Percentiles rank a stretch among this genome's conserved stretches.
phyloP scores from a whole-genome alignment of 257 asterid species.

The Scutellaria baicalensis region DNA sequence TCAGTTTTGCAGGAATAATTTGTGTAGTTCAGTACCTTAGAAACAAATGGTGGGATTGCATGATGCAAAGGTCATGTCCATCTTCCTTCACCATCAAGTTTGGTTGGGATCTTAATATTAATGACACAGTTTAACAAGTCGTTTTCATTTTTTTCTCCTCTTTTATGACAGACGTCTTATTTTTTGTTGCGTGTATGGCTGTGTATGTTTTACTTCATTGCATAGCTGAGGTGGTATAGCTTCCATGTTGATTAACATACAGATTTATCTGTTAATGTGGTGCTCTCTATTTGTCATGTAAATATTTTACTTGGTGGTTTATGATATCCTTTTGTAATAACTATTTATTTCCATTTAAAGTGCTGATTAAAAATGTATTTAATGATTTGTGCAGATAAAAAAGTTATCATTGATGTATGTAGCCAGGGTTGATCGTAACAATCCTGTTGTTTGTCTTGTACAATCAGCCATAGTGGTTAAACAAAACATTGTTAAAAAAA shows the following conservation, averaged over 20 bases:
- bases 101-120: slow-evolving; percentile 57
- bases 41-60: slow-evolving; percentile 46
- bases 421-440: neutral
- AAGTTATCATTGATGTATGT: neutral
- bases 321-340: neutral
- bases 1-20: slow-evolving; percentile 94
- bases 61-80: slow-evolving; percentile 63
- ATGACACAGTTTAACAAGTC: slow-evolving; percentile 47
- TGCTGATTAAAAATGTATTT: neutral
- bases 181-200: neutral
- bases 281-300: neutral
- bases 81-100: slow-evolving; percentile 64
- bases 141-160: slow-evolving; percentile 8
- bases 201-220: neutral
- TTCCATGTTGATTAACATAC: neutral
- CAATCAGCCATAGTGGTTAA: neutral
- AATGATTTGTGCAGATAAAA: neutral
- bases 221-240: neutral
- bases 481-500: neutral
- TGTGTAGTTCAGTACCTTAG: slow-evolving; percentile 60
- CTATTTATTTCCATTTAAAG: neutral
- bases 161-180: neutral
- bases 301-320: neutral
- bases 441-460: neutral
- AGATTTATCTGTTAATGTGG: neutral